phyloP scores from a whole-genome alignment of 495 filamentous ascomycete genomes.

The Neurospora sp. region DNA sequence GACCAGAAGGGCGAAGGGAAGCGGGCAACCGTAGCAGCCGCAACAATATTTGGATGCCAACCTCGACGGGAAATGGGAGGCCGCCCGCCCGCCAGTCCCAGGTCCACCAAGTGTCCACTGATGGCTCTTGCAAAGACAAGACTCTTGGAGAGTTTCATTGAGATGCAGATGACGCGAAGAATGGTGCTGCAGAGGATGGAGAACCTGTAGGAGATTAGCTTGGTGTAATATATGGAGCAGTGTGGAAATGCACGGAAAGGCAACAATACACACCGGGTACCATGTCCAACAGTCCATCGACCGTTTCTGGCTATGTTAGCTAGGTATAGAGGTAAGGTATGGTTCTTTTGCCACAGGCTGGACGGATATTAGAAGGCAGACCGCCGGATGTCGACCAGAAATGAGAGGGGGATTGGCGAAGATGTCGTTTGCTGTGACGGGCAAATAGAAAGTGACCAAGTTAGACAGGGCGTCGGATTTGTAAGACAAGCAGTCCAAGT shows the following conservation, averaged over 20 bases:
- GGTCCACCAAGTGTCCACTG: background rate
- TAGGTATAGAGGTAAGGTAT: background rate
- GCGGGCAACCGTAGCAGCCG: background rate
- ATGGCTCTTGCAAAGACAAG: background rate
- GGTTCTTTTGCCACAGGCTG: background rate
- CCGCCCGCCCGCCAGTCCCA: background rate
- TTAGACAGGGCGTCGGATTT: background rate
- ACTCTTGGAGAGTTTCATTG: background rate
- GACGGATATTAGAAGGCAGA: background rate
- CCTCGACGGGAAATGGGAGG: background rate
- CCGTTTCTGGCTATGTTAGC: background rate
- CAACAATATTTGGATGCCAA: background rate
- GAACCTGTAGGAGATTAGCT: background rate
- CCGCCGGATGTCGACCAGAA: background rate
- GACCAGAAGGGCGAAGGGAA: background rate
- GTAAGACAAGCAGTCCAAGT: background rate
- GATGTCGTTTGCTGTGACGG: background rate
- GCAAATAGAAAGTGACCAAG: background rate
- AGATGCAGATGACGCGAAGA: background rate
- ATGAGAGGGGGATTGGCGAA: background rate
- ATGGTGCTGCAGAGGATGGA: background rate
- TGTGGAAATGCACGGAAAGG: background rate
- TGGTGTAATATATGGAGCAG: background rate
- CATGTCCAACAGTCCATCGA: background rate
- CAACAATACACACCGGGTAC: background rate